Percentiles rank a stretch among this genome's conserved stretches.
phyloP scores from a whole-genome alignment of 805 yeast species.

The Wickerhamomyces tratensis region DNA sequence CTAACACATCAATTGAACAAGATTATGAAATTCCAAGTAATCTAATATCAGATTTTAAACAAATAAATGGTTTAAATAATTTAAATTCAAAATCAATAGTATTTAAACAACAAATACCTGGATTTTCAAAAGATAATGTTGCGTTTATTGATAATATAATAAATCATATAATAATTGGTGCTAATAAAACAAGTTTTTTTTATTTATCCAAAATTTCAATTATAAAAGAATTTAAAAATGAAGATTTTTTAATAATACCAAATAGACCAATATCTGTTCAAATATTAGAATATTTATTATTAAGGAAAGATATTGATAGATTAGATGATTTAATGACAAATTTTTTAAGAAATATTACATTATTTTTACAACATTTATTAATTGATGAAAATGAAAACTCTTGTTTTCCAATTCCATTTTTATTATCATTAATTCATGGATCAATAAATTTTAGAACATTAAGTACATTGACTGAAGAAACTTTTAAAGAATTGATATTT shows the following conservation, averaged over 20 bases:
- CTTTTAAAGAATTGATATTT: conserved; percentile 22
- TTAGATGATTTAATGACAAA: conserved; percentile 39
- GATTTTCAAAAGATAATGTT: conserved; percentile 22
- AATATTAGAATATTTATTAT: conserved; percentile 32
- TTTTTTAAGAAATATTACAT: conserved; percentile 24
- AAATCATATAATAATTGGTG: conserved; percentile 27
- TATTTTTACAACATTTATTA: conserved; percentile 16
- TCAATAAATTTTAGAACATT: conserved; percentile 45
- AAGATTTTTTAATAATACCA: conserved; percentile 17
- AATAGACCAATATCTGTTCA: conserved; percentile 24
- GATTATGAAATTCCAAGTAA: conserved; percentile 1
- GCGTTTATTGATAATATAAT: conserved; percentile 26
- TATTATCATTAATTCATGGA: conserved; percentile 47
- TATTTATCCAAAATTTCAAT: conserved; percentile 25
- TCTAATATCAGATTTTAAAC: no score
- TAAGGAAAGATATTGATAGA: conserved; percentile 31
- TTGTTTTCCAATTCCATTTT: conserved; percentile 42
- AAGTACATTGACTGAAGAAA: conserved; percentile 38
- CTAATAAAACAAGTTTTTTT: conserved; percentile 21
- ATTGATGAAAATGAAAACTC: conserved; percentile 5
- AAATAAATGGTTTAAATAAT: no score
- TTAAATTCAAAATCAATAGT: not conserved
- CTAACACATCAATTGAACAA: conserved; percentile 6
- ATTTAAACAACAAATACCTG: not conserved
- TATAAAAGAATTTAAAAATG: conserved; percentile 15